Base-by-base conservation (phyloP, 345 rosid species). In the Mallotus nudiflorus region DNA sequence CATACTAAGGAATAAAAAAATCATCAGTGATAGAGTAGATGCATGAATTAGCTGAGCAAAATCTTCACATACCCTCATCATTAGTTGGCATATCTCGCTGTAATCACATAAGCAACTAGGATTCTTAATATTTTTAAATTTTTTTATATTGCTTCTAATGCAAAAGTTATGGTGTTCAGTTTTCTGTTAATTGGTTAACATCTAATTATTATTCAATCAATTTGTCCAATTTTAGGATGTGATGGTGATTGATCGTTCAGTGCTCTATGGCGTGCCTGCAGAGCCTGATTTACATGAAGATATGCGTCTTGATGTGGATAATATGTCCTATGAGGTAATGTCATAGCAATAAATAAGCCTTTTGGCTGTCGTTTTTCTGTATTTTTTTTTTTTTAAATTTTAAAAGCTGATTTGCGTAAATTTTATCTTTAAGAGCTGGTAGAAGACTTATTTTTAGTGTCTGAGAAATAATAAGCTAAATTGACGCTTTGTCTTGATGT, bases 261-360 rank as follows among this genome's bases (percentile, higher is more conserved):
- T 55, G 54, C 49, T 73, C 29, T 1, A 44, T 61, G 69, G 33
- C 22, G 31, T 54, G 9, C 56, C 37, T 69, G 72, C 57, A 25
- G 71, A 39, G 40, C 14, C 24, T 1, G 79, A 72, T 58, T 0
- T 0, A 3, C 57, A 19, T 51, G 62, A 68, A 24, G 67, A 62
- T 35, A 31, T 77, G 78, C 78, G 70, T 27, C 73, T 70, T 67
- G 79, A 80, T 28, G 67, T 70, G 27, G 82, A 80, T 42, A 35
- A 28, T 27, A 73, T 80, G 81, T 31, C 77, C 37, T 80, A 77
- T 52, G 86, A 83, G 84, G 86, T 78, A 65, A 76, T 33, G 10
- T 9, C 13, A 18, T 18, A n/a, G 19, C 16, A 25, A 9, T 15
- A 37, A 18, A 39, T 20, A 49, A 46, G 46, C 46, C n/a, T 58